phyloP scores from a whole-genome alignment of 768 basidiomycete species.

The Phylloporus scabripes region DNA sequence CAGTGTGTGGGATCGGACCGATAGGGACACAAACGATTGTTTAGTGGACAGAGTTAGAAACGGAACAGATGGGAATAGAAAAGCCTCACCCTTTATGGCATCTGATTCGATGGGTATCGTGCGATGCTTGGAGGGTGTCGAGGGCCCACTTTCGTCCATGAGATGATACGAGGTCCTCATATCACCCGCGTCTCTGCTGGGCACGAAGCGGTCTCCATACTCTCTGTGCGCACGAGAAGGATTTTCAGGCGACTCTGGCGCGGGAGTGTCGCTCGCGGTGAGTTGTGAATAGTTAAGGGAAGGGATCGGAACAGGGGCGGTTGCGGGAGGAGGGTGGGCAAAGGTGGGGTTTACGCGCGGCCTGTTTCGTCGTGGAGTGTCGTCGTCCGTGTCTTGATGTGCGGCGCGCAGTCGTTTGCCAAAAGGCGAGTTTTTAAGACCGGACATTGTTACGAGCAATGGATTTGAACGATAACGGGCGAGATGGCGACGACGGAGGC shows the following conservation, averaged over 20 bases:
- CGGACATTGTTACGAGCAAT: constrained; percentile 45
- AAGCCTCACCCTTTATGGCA: constrained; percentile 60
- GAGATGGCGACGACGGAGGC: neutral
- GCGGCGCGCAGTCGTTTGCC: constrained; percentile 76
- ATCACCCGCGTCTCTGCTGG: constrained; percentile 53
- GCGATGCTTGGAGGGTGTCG: constrained; percentile 54
- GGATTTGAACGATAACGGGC: constrained; percentile 3
- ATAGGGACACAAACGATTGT: constrained; percentile 11
- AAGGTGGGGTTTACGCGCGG: constrained; percentile 52
- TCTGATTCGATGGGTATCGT: constrained; percentile 68
- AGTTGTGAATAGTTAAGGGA: constrained; percentile 49
- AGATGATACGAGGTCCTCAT: constrained; percentile 60
- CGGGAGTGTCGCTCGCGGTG: constrained; percentile 45
- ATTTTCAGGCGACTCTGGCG: constrained; percentile 39
- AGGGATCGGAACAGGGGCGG: constrained; percentile 44
- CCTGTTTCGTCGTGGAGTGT: constrained; percentile 47
- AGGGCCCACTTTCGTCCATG: constrained; percentile 48
- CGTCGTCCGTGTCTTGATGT: constrained; percentile 53
- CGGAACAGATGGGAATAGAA: neutral
- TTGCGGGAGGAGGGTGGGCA: constrained; percentile 32
- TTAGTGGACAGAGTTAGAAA: neutral
- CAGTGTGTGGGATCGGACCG: constrained; percentile 13
- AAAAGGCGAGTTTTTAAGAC: constrained; percentile 79
- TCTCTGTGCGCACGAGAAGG: constrained; percentile 34
- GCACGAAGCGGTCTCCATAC: constrained; percentile 59